Conservation (phyloP, 352 stramenopile genomes). For the Pythium graminicola region DNA sequence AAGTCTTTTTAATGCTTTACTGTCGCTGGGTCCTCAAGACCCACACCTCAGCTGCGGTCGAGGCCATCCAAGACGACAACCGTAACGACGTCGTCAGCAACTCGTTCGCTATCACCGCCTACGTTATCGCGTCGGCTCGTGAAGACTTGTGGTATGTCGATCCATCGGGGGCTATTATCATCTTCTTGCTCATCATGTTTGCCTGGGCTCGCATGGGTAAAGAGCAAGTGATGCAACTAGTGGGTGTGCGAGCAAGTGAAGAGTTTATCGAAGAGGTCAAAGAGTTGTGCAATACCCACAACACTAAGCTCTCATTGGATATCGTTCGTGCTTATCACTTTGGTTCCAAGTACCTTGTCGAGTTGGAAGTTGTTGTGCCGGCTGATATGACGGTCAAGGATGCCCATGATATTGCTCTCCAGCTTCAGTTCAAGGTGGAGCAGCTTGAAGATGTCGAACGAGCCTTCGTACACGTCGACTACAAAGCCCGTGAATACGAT, state of each 20-base stretch:
- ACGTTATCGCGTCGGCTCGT: conserved; percentile 36
- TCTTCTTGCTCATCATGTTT: conserved; percentile 92
- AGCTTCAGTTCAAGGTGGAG: conserved; percentile 88
- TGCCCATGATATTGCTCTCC: conserved; percentile 91
- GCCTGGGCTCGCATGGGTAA: conserved; percentile 88
- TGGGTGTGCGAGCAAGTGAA: conserved; percentile 54
- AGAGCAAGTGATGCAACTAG: conserved; percentile 87
- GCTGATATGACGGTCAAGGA: conserved; percentile 86
- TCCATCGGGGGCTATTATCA: conserved; percentile 87
- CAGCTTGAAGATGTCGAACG: conserved; percentile 80
- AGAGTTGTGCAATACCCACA: conserved; percentile 67
- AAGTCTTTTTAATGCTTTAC: conserved; percentile 65
- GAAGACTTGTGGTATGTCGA: conserved; percentile 86
- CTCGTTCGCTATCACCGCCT: conserved; percentile 79
- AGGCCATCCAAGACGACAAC: conserved; percentile 87
- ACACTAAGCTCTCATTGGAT: conserved; percentile 77
- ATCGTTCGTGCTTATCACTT: conserved; percentile 92
- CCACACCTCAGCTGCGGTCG: conserved; percentile 40
- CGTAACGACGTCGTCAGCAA: conserved; percentile 93
- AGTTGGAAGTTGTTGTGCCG: conserved; percentile 91
- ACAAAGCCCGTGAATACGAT: conserved; percentile 74
- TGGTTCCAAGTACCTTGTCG: conserved; percentile 91
- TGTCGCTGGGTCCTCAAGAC: conserved; percentile 49
- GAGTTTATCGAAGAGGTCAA: conserved; percentile 89
- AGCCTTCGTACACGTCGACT: conserved; percentile 91